Conservation (phyloP, 129 eudicot genomes). For the Arctium lappa region DNA sequence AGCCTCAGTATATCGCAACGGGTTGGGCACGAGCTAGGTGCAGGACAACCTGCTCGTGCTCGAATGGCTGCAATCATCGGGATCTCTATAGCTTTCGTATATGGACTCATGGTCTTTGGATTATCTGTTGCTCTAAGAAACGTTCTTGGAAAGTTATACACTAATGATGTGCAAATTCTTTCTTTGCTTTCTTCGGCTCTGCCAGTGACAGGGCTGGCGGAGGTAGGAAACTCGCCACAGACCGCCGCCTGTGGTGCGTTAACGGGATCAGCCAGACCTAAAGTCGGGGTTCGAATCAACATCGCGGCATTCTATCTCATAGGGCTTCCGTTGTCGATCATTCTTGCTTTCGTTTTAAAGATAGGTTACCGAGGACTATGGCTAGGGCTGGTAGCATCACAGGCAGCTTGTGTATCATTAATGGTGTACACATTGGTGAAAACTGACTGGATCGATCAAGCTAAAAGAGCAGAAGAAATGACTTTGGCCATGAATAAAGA, state of each 20-base stretch:
- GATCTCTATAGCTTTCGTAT: constrained; percentile 32
- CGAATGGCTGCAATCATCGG: constrained; percentile 46
- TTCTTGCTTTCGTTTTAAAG: constrained; percentile 51
- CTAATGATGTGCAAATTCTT: constrained; percentile 50
- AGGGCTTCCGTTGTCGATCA: constrained; percentile 61
- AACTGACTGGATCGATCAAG: constrained; percentile 80
- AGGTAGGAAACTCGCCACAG: constrained; percentile 74
- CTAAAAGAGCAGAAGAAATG: constrained; percentile 68
- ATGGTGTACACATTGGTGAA: constrained; percentile 56
- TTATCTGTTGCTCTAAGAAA: constrained; percentile 40
- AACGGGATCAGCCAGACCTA: constrained; percentile 82
- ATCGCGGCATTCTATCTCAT: constrained; percentile 71
- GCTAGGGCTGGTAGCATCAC: constrained; percentile 81
- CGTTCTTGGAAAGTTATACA: constrained; percentile 66
- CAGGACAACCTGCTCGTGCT: constrained; percentile 57
- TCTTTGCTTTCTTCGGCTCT: constrained; percentile 46
- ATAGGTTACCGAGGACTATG: constrained; percentile 73
- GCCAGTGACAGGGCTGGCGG: constrained; percentile 69
- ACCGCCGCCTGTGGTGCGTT: constrained; percentile 79
- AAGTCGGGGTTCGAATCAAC: constrained; percentile 60
- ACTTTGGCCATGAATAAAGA: constrained; percentile 41
- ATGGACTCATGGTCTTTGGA: constrained; percentile 49
- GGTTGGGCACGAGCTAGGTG: constrained; percentile 81
- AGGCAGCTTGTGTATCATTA: constrained; percentile 50
- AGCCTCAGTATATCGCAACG: constrained; percentile 72